These are phyloP conservation scores for Astrocystis sublimbata DNA, from an alignment of 495 filamentous ascomycete genomes.

Conservation along the genomic window DNA sequence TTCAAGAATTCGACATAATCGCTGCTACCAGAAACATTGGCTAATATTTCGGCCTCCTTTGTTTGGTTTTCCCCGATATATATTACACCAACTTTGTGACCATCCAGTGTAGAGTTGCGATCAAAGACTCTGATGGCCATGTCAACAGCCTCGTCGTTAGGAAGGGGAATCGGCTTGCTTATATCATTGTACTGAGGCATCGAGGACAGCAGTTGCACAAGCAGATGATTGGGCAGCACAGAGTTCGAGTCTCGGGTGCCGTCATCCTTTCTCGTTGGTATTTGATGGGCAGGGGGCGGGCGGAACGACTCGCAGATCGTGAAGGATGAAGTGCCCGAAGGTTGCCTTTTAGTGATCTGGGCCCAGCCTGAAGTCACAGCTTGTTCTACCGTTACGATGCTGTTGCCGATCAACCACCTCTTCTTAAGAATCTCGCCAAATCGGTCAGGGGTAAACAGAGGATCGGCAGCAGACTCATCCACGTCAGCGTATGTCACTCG, in stretches of 20 bases:
- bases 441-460: conserved; percentile 58
- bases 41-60: conserved; percentile 76
- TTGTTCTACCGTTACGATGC: conserved; percentile 83
- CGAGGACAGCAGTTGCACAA: conserved; percentile 78
- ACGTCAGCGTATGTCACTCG: conserved; percentile 83
- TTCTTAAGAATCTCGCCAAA: conserved; percentile 71
- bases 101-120: conserved; percentile 85
- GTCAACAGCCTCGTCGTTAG: conserved; percentile 76
- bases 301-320: conserved; percentile 72
- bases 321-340: conserved; percentile 79
- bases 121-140: conserved; percentile 82
- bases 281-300: conserved; percentile 67
- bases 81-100: conserved; percentile 92
- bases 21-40: conserved; percentile 76
- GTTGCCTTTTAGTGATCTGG: conserved; percentile 79
- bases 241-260: conserved; percentile 43
- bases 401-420: conserved; percentile 85
- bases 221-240: conserved; percentile 78
- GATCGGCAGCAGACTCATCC: conserved; percentile 67
- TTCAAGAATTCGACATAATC: conserved; percentile 85
- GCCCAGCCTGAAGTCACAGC: conserved; percentile 70
- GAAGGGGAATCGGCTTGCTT: conserved; percentile 73
- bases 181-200: conserved; percentile 59
- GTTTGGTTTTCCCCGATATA: conserved; percentile 86
- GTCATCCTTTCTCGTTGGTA: conserved; percentile 35